A percentile compares a stretch with the other conserved stretches of the same genome.
Evolutionary conservation across 2,329 filamentous ascomycete species (phyloP).

Genomic region (Talaromyces pinophilus): DNA sequence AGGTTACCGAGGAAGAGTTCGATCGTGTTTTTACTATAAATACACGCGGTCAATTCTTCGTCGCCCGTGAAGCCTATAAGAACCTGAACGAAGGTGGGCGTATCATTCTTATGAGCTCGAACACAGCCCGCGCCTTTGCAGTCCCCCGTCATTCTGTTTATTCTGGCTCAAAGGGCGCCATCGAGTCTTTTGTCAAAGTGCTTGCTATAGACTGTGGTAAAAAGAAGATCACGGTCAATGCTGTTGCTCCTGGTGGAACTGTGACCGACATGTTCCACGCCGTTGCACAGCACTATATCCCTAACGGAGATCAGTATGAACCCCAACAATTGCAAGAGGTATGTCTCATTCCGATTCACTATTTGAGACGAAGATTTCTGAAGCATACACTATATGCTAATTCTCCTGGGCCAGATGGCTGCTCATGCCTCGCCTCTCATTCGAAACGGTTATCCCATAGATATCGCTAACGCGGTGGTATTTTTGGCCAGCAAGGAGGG

Average conservation of each 20-base stretch:
- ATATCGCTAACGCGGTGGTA: constrained; percentile 8
- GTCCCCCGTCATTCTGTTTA: constrained; percentile 73
- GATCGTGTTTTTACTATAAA: constrained; percentile 71
- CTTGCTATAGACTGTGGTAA: constrained; percentile 68
- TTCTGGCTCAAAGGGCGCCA: constrained; percentile 72
- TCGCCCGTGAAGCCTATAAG: constrained; percentile 72
- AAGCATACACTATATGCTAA: too few species aligned
- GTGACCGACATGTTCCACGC: constrained; percentile 18
- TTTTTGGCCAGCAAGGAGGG: constrained; percentile 16
- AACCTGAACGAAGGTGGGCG: constrained; percentile 68
- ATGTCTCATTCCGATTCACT: too few species aligned
- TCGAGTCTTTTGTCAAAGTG: constrained; percentile 73
- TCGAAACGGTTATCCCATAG: constrained; percentile 6
- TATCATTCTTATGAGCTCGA: constrained; percentile 72
- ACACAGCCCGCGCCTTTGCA: constrained; percentile 65
- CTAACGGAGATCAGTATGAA: neutral
- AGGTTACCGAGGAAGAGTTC: constrained; percentile 68
- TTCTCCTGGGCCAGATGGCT: neutral
- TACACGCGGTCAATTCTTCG: constrained; percentile 72
- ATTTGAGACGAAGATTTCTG: neutral
- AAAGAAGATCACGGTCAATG: constrained; percentile 13
- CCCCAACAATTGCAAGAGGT: too few species aligned
- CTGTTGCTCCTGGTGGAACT: constrained; percentile 11
- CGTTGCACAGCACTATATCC: constrained; percentile 9
- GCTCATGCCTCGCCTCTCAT: constrained; percentile 9